Percentiles rank a stretch among this genome's conserved stretches.
Conservation (phyloP, 768 basidiomycete genomes). For the Boletus pseudopeckii region DNA sequence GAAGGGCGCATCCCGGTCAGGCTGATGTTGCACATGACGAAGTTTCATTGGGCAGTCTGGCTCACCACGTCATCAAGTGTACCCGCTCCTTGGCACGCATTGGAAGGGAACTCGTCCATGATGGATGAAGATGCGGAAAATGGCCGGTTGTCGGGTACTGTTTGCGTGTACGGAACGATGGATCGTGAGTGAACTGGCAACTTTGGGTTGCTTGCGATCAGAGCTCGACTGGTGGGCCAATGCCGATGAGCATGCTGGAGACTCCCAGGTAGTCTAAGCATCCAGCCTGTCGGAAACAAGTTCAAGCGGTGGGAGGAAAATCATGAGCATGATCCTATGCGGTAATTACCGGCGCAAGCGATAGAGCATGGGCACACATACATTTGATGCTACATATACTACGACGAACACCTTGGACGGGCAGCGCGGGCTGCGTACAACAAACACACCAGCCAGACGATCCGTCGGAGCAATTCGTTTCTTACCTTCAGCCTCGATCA, state of each 20-base stretch:
- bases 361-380: neutral
- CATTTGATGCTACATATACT: neutral
- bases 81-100: neutral
- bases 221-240: neutral
- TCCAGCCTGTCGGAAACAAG: neutral
- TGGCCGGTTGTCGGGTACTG: neutral
- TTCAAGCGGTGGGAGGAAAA: neutral
- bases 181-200: neutral
- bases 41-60: neutral
- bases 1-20: neutral
- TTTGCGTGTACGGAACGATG: neutral
- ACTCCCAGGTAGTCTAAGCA: slow-evolving; percentile 4
- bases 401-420: neutral
- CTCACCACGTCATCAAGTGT: slow-evolving; percentile 23
- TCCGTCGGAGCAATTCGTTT: neutral
- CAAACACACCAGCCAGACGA: too few relatives aligned
- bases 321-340: neutral
- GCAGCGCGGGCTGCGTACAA: neutral
- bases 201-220: neutral
- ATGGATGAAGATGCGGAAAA: slow-evolving; percentile 1
- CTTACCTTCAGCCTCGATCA: neutral
- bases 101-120: slow-evolving; percentile 4
- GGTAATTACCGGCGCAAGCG: neutral
- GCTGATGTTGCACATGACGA: neutral
- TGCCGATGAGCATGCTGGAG: neutral